A percentile compares a stretch with the other conserved stretches of the same genome.
Conservation (phyloP, 129 eudicot species). For the Heracleum sosnowskyi region DNA sequence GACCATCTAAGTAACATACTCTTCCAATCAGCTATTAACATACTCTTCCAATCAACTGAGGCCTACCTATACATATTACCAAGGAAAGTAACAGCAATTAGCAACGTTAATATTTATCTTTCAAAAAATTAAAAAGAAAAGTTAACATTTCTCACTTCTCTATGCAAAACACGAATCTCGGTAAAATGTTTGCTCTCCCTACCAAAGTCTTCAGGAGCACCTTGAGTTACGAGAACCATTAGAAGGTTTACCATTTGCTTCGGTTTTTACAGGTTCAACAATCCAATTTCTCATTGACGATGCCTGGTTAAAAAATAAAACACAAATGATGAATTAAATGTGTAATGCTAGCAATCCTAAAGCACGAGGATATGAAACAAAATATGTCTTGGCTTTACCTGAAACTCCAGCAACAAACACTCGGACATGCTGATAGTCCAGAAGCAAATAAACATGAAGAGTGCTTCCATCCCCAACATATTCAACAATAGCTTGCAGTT, state of each 20-base stretch:
- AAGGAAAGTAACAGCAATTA: background rate
- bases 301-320: slow-evolving; percentile 34
- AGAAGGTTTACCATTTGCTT: slow-evolving; percentile 52
- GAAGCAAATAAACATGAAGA: slow-evolving; percentile 86
- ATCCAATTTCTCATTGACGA: slow-evolving; percentile 81
- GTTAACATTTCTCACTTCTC: slow-evolving; percentile 54
- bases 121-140: no score
- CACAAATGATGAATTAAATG: background rate
- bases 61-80: slow-evolving; percentile 42
- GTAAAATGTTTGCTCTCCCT: slow-evolving; percentile 92
- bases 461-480: slow-evolving; percentile 95
- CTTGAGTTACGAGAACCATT: slow-evolving; percentile 47
- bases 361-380: background rate
- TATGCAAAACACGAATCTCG: slow-evolving; percentile 72
- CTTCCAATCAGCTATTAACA: slow-evolving; percentile 77
- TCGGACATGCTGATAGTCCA: slow-evolving; percentile 81
- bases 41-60: no score
- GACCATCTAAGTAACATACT: slow-evolving; percentile 63
- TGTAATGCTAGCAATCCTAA: no score
- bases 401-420: slow-evolving; percentile 90
- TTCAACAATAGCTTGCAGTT: slow-evolving; percentile 84
- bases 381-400: slow-evolving; percentile 30
- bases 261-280: slow-evolving; percentile 32
- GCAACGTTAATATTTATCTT: background rate
- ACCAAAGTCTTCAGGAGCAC: slow-evolving; percentile 73